A percentile compares a stretch with the other conserved stretches of the same genome.
Conservation (phyloP, 1,139 yeast genomes). For the Pichia sp. region DNA sequence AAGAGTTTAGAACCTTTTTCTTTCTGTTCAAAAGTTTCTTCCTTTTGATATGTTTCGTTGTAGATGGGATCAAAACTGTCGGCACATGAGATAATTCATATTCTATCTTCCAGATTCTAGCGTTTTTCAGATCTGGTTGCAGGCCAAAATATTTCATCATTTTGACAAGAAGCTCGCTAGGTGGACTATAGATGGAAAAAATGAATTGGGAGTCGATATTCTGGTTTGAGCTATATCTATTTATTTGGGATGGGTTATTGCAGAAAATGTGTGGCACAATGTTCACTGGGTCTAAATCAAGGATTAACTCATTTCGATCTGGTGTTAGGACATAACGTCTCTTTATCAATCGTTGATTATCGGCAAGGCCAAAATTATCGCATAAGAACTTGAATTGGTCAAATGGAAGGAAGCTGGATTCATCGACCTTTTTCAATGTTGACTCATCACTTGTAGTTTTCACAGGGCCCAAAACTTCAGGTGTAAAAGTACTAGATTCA, state of each 20-base stretch:
- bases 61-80: constrained; percentile 15
- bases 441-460: background rate
- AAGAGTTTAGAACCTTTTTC: constrained; percentile 13
- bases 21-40: constrained; percentile 18
- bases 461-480: constrained; percentile 9
- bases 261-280: constrained; percentile 46
- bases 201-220: constrained; percentile 5
- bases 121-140: constrained; percentile 11
- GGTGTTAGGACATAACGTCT: constrained; percentile 31
- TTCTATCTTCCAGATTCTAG: constrained; percentile 23
- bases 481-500: background rate
- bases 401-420: constrained; percentile 1
- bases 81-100: constrained; percentile 12
- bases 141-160: constrained; percentile 26
- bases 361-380: constrained; percentile 49
- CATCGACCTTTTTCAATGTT: background rate
- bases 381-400: constrained; percentile 34
- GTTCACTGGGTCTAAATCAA: constrained; percentile 48
- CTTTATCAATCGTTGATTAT: constrained; percentile 36
- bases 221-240: constrained; percentile 16
- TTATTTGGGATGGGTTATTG: constrained; percentile 21
- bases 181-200: constrained; percentile 17
- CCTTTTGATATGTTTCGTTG: constrained; percentile 12
- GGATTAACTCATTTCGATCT: constrained; percentile 30
- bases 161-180: constrained; percentile 18